These are phyloP conservation scores for Linnemannia hyalina DNA, from an alignment of 192 early-diverging fungal genomes.

Conservation along the genomic window DNA sequence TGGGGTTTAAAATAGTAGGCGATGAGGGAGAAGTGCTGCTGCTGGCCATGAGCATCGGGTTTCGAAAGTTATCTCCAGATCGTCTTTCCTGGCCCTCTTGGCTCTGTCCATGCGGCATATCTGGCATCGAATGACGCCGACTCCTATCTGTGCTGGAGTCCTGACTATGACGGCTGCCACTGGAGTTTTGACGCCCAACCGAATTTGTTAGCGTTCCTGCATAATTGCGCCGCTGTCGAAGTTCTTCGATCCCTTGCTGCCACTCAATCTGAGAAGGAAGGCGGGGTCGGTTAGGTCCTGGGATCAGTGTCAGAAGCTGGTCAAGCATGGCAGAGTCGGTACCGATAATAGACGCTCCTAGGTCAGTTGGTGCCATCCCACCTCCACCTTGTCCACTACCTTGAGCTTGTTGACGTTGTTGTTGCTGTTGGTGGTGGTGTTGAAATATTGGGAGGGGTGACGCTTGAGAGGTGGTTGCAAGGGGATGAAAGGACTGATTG, in stretches of 20 bases:
- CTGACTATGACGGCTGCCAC: conserved; percentile 37
- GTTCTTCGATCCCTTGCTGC: conserved; percentile 37
- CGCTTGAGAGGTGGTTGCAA: not conserved
- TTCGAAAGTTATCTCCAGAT: conserved; percentile 36
- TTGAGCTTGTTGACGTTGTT: not conserved
- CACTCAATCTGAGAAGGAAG: conserved; percentile 46
- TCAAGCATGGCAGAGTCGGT: conserved; percentile 36
- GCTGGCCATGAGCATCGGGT: conserved; percentile 27
- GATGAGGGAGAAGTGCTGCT: not conserved
- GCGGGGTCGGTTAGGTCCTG: conserved; percentile 37
- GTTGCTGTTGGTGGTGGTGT: conserved; percentile 6
- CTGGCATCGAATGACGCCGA: conserved; percentile 52
- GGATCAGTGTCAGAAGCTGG: conserved; percentile 23
- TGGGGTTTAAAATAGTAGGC: not conserved
- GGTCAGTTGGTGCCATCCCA: not conserved
- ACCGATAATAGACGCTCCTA: not conserved
- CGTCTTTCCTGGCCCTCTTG: conserved; percentile 39
- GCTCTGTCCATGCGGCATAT: conserved; percentile 43
- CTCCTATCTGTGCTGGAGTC: conserved; percentile 32
- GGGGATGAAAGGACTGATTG: conserved; percentile 9
- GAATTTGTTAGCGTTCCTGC: conserved; percentile 27
- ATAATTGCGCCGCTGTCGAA: conserved; percentile 27
- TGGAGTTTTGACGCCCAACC: conserved; percentile 43
- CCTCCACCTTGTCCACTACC: not conserved
- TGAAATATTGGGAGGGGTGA: not conserved